A percentile compares a stretch with the other conserved stretches of the same genome.
Evolutionary conservation across 495 filamentous ascomycete species (phyloP).

Genomic region (Aspergillus egyptiacus): DNA sequence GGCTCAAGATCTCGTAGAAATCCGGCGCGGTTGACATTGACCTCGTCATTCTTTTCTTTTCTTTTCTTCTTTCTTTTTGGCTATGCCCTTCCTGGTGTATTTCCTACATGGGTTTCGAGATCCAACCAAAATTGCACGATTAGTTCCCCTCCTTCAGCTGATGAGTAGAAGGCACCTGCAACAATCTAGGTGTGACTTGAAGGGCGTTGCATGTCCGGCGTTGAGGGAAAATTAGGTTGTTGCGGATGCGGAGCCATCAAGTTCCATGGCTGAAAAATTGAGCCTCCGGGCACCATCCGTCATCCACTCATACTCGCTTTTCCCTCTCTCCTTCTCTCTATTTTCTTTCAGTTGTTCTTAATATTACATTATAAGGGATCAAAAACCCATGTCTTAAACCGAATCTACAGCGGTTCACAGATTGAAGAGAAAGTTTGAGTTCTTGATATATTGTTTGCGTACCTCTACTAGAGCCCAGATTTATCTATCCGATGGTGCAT

Average conservation of each 20-base stretch:
- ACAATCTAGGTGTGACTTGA: not conserved
- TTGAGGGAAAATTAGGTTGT: not conserved
- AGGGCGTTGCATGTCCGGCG: not conserved
- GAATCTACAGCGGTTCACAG: not conserved
- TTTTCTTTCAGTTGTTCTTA: no score
- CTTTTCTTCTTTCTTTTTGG: not conserved
- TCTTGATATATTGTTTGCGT: not conserved
- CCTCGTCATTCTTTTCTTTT: constrained; percentile 23
- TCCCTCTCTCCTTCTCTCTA: no score
- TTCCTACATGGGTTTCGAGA: no score
- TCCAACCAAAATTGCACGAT: not conserved
- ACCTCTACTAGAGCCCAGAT: constrained; percentile 5
- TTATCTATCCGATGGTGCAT: constrained; percentile 8
- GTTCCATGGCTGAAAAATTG: not conserved
- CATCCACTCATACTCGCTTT: no score
- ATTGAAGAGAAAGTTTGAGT: not conserved
- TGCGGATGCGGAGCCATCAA: not conserved
- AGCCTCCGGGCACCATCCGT: not conserved
- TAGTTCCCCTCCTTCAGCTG: not conserved
- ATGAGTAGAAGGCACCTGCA: not conserved
- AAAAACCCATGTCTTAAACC: no score
- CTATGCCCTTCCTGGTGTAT: no score
- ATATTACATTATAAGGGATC: no score
- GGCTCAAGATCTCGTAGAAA: constrained; percentile 50
- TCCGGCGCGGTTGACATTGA: constrained; percentile 19